Conservation (phyloP, 306 rosid genomes). For the Luffa aegyptiaca region DNA sequence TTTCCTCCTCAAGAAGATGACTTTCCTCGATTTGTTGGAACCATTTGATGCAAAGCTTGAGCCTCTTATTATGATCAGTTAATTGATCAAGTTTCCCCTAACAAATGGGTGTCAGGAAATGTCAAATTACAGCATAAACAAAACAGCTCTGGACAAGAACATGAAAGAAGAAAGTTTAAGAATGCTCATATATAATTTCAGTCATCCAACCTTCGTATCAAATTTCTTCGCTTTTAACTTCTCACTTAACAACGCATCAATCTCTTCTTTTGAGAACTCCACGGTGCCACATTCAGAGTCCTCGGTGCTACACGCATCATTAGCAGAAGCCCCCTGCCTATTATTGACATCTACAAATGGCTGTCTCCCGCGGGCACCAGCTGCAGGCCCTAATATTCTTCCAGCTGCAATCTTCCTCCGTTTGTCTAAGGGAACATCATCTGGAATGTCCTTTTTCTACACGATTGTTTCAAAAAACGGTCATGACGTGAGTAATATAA, state of each 20-base stretch:
- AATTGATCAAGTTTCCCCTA: conserved; percentile 58
- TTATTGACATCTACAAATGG: conserved; percentile 36
- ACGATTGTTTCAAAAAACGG: background rate
- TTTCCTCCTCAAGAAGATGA: conserved; percentile 46
- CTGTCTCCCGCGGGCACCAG: conserved; percentile 30
- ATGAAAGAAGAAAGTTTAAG: background rate
- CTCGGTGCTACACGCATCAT: conserved; percentile 27
- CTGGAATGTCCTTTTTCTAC: conserved; percentile 46
- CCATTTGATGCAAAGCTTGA: conserved; percentile 67
- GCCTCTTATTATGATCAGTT: conserved; percentile 45
- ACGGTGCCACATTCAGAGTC: conserved; percentile 23
- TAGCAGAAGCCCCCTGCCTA: conserved; percentile 24
- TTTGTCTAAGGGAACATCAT: conserved; percentile 47
- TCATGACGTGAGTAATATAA: background rate
- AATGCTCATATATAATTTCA: background rate
- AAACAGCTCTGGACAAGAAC: background rate
- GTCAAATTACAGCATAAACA: background rate
- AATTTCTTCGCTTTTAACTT: conserved; percentile 46
- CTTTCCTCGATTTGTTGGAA: conserved; percentile 46
- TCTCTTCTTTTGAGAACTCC: conserved; percentile 64
- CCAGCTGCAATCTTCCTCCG: conserved; percentile 50
- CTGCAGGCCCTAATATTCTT: conserved; percentile 31
- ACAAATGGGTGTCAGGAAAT: conserved; percentile 5
- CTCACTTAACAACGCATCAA: conserved; percentile 53
- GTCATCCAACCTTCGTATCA: conserved; percentile 54